Evolutionary conservation across 352 stramenopile genomes (phyloP), one percentile per base, ranked within the genome.

Genomic region (Pythium graminicola): DNA sequence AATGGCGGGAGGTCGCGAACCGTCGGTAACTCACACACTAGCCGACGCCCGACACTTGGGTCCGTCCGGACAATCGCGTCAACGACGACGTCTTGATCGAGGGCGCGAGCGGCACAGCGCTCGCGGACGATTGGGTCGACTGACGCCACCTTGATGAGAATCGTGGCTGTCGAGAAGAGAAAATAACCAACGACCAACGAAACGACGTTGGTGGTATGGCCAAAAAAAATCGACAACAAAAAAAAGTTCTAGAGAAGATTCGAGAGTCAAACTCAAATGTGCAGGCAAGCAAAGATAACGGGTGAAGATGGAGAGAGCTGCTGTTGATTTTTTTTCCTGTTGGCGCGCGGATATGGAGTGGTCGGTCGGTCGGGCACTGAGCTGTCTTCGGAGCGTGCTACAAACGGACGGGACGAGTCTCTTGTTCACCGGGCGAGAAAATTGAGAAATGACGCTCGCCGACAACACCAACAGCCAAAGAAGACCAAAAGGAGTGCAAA

Each of bases 11-110:
- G 28, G 29, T n/a, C 27, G 38, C 40, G 28, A 27, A 38, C n/a
- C 1, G 39, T 22, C 9, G 36, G 36, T n/a, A 20, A 43, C 5
- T 46, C 39, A 36, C 31, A 36, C 31, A 20, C 74, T 73, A 85
- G 50, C 69, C 73, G 31, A 81, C 64, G 56, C 71, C 73, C 26
- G 65, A 74, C 57, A 64, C 67, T 73, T 72, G 63, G 57, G 64
- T 62, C 54, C 46, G 52, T 40, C 28, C 73, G 41, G 60, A 69
- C 59, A 63, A 14, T 47, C 62, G 50, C 19, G 49, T 56, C 31
- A 64, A 54, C 57, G 61, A 55, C 72, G 68, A 71, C 59, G 70
- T 72, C 70, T 64, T 73, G 69, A 71, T 64, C 50, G 64, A 47
- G 42, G 44, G 31, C 29, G 63, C 70, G 64, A 70, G 69, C 73